Conservation (phyloP, 345 rosid species). For the Streptanthus diversifolius region DNA sequence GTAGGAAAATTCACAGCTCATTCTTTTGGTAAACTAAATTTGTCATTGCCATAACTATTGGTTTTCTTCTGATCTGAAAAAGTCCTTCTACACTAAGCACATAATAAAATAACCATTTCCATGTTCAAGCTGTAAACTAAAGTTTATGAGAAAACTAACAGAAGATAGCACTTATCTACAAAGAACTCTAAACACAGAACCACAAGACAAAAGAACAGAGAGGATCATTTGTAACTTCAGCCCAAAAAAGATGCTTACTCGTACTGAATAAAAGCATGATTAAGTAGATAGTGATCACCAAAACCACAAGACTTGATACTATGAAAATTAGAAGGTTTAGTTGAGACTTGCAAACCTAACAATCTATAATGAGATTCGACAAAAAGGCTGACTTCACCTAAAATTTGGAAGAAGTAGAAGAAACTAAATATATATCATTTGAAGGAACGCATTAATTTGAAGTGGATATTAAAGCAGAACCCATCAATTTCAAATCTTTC, state of each 20-base stretch:
- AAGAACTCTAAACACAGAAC: not conserved
- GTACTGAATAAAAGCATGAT: not conserved
- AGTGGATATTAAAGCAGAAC: not conserved
- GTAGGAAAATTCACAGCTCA: not conserved
- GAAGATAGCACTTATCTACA: not conserved
- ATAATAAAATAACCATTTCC: not conserved
- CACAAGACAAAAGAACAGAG: not conserved
- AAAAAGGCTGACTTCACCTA: constrained; percentile 1
- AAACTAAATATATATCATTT: not conserved
- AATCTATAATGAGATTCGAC: not conserved
- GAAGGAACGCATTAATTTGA: not conserved
- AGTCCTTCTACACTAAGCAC: not conserved
- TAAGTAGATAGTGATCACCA: not conserved
- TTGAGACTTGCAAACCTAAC: not conserved
- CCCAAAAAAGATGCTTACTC: not conserved
- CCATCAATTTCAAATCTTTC: not conserved
- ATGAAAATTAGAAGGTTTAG: not conserved
- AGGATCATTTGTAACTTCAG: not conserved
- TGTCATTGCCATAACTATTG: not conserved
- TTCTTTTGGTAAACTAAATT: not conserved
- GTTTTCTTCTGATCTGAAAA: not conserved
- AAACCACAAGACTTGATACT: not conserved
- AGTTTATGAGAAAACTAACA: not conserved
- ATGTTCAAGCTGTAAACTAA: not conserved
- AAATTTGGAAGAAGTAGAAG: not conserved